Percentiles rank a stretch among this genome's conserved stretches.
Evolutionary conservation across 2,329 filamentous ascomycete species (phyloP).

Genomic region (Penicillium griseofulvum): DNA sequence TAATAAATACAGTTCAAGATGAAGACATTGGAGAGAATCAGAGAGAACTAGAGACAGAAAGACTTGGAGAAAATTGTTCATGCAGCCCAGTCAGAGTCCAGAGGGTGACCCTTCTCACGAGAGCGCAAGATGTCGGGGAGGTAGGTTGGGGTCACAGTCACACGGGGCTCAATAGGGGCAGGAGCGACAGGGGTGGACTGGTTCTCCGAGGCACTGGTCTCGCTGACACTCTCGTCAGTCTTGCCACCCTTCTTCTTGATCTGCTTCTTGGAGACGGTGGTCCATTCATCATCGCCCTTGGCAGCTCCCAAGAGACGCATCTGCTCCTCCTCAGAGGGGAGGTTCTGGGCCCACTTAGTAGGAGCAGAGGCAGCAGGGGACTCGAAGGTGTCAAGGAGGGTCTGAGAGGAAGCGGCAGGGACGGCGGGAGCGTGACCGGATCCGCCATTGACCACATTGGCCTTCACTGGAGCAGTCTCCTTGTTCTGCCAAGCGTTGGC

Average conservation of each 20-base stretch:
- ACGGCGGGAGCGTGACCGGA: conserved; percentile 23
- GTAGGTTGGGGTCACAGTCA: conserved; percentile 37
- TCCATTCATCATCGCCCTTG: conserved; percentile 57
- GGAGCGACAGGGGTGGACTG: conserved; percentile 26
- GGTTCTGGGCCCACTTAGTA: conserved; percentile 47
- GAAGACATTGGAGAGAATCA: not conserved
- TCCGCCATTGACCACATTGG: conserved; percentile 14
- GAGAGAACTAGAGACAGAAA: conserved; percentile 5
- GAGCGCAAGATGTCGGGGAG: conserved; percentile 33
- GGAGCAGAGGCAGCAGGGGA: conserved; percentile 21
- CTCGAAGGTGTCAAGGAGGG: conserved; percentile 47
- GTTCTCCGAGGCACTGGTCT: conserved; percentile 42
- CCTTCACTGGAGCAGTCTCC: conserved; percentile 11
- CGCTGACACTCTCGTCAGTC: conserved; percentile 45
- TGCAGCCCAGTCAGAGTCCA: conserved; percentile 47
- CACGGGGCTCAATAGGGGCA: conserved; percentile 32
- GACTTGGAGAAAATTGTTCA: conserved; percentile 16
- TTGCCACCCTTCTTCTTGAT: conserved; percentile 50
- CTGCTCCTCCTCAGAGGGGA: conserved; percentile 62
- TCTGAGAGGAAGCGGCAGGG: conserved; percentile 19
- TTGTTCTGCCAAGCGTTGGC: conserved; percentile 56
- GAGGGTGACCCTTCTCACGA: conserved; percentile 41
- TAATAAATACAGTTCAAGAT: conserved; percentile 36
- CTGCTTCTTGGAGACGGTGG: conserved; percentile 59
- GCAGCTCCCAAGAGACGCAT: conserved; percentile 51